phyloP scores from a whole-genome alignment of 1,284 basidiomycete species.

The Sanghuangporus sanghuang region DNA sequence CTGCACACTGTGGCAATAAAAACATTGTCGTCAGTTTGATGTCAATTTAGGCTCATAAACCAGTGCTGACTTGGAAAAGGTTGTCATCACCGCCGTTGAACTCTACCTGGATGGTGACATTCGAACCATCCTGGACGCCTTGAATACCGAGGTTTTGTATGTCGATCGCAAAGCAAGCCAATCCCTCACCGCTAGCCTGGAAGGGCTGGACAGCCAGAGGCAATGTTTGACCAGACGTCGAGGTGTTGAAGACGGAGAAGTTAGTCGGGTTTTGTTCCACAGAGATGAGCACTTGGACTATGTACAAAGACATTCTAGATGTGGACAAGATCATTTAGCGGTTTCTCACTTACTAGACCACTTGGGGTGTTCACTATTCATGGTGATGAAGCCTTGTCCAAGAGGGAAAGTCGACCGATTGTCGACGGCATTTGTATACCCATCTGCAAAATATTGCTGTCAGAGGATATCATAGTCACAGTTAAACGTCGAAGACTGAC shows the following conservation, averaged over 20 bases:
- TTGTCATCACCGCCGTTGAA: slow-evolving; percentile 64
- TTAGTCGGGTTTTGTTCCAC: slow-evolving; percentile 50
- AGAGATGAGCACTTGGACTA: slow-evolving; percentile 54
- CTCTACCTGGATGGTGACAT: slow-evolving; percentile 57
- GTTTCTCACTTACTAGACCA: slow-evolving; percentile 34
- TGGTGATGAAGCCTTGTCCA: slow-evolving; percentile 35
- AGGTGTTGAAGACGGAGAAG: slow-evolving; percentile 56
- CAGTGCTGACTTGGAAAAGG: slow-evolving; percentile 51
- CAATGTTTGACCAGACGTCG: slow-evolving; percentile 22
- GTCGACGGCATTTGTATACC: slow-evolving; percentile 36
- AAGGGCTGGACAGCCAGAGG: slow-evolving; percentile 40
- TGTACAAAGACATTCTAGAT: background rate
- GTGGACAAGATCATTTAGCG: background rate
- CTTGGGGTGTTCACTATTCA: slow-evolving; percentile 37
- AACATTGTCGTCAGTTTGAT: background rate
- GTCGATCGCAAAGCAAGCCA: slow-evolving; percentile 60
- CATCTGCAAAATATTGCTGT: slow-evolving; percentile 31
- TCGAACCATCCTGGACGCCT: slow-evolving; percentile 47
- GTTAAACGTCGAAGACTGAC: slow-evolving; percentile 25
- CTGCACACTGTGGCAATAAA: slow-evolving; percentile 49
- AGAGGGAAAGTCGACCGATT: slow-evolving; percentile 56
- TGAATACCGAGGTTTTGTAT: slow-evolving; percentile 45
- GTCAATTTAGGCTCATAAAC: background rate
- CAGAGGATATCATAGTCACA: background rate
- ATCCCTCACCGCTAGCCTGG: slow-evolving; percentile 47